These are phyloP conservation scores for Tetraselmis striata DNA, from an alignment of 139 green algal species.

Conservation along the genomic window DNA sequence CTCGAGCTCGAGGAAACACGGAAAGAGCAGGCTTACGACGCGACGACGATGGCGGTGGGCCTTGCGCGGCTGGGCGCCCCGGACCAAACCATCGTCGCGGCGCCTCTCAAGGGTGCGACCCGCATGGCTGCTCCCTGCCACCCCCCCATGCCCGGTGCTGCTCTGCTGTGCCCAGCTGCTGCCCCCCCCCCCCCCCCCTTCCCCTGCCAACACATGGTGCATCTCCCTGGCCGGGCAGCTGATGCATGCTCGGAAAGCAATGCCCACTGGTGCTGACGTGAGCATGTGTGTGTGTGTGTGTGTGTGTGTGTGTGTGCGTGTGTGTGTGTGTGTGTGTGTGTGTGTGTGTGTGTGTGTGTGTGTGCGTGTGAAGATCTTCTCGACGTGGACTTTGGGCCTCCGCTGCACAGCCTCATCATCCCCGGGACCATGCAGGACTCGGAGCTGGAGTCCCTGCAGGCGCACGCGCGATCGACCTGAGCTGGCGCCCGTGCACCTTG, in stretches of 20 bases:
- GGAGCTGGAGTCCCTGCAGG: background rate
- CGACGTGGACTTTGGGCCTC: constrained; percentile 79
- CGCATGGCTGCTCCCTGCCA: background rate
- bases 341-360: background rate
- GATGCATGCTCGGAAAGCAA: background rate
- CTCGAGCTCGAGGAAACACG: constrained; percentile 76
- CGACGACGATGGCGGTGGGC: constrained; percentile 66
- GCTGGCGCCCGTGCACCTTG: no score
- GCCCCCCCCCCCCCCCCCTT: background rate
- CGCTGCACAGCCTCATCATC: constrained; percentile 88
- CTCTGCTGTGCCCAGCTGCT: no score
- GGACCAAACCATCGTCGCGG: constrained; percentile 10
- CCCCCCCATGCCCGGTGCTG: background rate
- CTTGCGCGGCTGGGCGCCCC: constrained; percentile 71
- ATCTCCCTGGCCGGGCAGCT: no score
- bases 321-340: background rate
- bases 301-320: background rate
- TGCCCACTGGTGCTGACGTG: background rate
- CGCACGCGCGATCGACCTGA: no score
- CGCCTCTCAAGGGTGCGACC: background rate
- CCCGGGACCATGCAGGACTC: background rate
- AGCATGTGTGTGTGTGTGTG: background rate
- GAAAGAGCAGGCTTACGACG: constrained; percentile 53
- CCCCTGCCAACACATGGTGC: background rate
- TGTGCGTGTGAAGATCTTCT: constrained; percentile 35